Percentiles rank a stretch among this genome's conserved stretches.
Evolutionary conservation across 2,329 filamentous ascomycete genomes (phyloP).

Genomic region (Aspergillus amoenus): DNA sequence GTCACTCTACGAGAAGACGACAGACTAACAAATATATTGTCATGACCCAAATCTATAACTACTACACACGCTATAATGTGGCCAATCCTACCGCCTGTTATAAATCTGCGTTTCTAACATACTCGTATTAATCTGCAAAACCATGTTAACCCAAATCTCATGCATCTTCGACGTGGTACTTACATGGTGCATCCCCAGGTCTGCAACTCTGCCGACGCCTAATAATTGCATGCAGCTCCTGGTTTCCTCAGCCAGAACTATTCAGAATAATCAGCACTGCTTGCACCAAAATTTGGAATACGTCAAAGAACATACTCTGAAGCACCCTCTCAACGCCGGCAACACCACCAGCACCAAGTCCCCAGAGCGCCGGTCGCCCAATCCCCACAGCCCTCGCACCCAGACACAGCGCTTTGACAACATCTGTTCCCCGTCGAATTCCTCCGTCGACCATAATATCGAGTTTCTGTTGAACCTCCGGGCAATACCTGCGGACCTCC

Average conservation of each 20-base stretch:
- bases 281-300: too few species aligned
- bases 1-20: too few species aligned
- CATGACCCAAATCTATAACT: too few species aligned
- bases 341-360: neutral
- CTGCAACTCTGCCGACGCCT: neutral
- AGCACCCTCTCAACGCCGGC: neutral
- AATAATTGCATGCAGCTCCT: neutral
- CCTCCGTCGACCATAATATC: slow-evolving; percentile 86
- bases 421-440: slow-evolving; percentile 77
- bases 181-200: neutral
- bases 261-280: neutral
- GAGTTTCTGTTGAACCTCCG: slow-evolving; percentile 64
- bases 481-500: slow-evolving; percentile 71
- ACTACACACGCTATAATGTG: too few species aligned
- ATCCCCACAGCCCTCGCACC: slow-evolving; percentile 77
- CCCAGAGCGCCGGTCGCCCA: neutral
- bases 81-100: too few species aligned
- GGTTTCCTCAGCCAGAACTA: neutral
- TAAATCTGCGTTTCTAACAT: neutral
- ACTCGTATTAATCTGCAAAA: neutral
- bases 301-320: neutral
- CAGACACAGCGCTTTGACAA: slow-evolving; percentile 80
- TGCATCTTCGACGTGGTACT: too few species aligned
- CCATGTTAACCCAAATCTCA: too few species aligned
- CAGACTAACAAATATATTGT: too few species aligned